A percentile compares a stretch with the other conserved stretches of the same genome.
Evolutionary conservation across 441 rosid genomes (phyloP).

Genomic region (Euphorbia schlechtendalii): DNA sequence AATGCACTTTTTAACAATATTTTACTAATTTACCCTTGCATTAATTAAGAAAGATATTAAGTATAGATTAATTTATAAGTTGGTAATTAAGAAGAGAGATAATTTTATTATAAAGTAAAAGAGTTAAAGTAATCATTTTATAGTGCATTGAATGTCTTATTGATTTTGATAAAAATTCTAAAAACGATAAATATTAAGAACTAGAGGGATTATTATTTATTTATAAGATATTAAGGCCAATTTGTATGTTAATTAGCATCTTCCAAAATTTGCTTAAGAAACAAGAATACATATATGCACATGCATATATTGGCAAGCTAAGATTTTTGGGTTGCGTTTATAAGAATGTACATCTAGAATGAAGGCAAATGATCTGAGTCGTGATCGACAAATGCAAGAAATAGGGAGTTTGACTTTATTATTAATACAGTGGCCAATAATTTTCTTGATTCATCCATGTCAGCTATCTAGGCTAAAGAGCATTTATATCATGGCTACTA

Average conservation of each 20-base stretch:
- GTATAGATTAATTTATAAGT: too few relatives aligned
- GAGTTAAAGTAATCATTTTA: too few relatives aligned
- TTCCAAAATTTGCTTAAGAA: conserved; percentile 4
- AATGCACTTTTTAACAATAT: conserved; percentile 22
- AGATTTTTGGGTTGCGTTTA: background rate
- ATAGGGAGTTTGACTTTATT: background rate
- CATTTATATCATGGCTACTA: too few relatives aligned
- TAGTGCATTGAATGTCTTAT: too few relatives aligned
- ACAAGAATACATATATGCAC: background rate
- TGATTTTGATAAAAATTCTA: too few relatives aligned
- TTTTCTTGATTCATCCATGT: background rate
- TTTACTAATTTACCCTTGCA: too few relatives aligned
- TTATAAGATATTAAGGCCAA: conserved; percentile 6
- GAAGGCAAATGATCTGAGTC: background rate
- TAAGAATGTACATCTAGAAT: conserved; percentile 5
- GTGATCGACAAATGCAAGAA: conserved; percentile 11
- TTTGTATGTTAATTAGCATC: background rate
- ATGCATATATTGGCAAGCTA: background rate
- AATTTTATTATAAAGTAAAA: too few relatives aligned
- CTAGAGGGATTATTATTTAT: too few relatives aligned
- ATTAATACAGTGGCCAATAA: background rate
- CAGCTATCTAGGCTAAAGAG: too few relatives aligned
- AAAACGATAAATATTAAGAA: too few relatives aligned
- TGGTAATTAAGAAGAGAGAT: too few relatives aligned
- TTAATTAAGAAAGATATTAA: too few relatives aligned